phyloP scores from a whole-genome alignment of 2,329 filamentous ascomycete genomes.

The Alternaria postmessia region DNA sequence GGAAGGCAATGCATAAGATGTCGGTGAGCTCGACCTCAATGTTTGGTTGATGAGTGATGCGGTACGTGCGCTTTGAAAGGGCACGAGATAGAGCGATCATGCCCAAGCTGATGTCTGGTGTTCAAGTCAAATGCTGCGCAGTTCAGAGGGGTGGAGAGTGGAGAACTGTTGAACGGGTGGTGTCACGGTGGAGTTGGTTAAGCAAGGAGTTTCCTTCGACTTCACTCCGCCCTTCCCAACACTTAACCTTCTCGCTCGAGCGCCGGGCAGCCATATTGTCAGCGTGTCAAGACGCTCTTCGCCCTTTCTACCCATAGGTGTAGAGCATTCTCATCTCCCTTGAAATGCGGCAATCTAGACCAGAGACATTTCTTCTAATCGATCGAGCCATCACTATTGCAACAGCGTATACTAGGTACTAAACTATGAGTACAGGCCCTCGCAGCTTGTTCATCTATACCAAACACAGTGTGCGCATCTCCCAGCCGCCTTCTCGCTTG shows the following conservation, averaged over 20 bases:
- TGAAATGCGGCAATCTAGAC: neutral
- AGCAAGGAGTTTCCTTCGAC: neutral
- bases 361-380: neutral
- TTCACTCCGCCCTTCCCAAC: too few species aligned
- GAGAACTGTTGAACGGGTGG: neutral
- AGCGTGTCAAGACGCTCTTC: neutral
- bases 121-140: neutral
- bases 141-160: accelerated
- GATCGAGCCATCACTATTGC: too few species aligned
- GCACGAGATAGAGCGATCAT: neutral
- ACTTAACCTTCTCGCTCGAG: neutral
- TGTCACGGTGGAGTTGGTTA: neutral
- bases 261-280: neutral
- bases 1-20: neutral
- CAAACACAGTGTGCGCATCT: neutral
- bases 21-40: neutral
- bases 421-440: too few species aligned
- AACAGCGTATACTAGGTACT: too few species aligned
- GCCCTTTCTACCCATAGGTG: accelerated
- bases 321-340: neutral
- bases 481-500: neutral
- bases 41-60: too few species aligned
- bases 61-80: neutral
- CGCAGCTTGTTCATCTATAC: neutral
- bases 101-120: neutral